Base-by-base conservation (phyloP, 257 asterid species). In the Salvia miltiorrhiza region DNA sequence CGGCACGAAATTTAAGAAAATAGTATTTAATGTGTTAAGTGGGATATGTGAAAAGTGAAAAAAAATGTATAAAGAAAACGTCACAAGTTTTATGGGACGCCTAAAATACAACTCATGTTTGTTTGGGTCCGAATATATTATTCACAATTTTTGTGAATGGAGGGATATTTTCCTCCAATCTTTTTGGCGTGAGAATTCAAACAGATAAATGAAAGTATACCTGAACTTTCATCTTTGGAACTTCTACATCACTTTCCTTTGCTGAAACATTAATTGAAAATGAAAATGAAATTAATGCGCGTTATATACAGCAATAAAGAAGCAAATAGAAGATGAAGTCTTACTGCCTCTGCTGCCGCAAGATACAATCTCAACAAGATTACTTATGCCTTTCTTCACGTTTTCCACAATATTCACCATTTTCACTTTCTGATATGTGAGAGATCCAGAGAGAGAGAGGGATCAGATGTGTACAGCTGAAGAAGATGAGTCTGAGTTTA, bases 301-400 rank as follows among this genome's bases (percentile, higher is more conserved):
- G 30, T 26, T 26, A 26, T 26, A 1, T 26, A 49, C 23, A 19
- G 3, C 23, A 52, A 8, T 10, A 41, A 52, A 20, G 30, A 50
- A 10, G n/a, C 57, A 2, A 50, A 13, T 4, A 4, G 3, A 49
- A 49, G 6, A 19, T 17, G 28, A 49, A 55, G 3, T 71, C 49
- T 41, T 64, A 62, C 65, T 48, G 4, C 63, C 41, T 56, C 32
- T 37, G 73, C 70, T 59, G 21, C 74, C 78, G 13, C 64, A 74
- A 26, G 65, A 74, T 58, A 74, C 73, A 48, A 72, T 67, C 13
- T 67, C 74, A 35, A 58, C 53, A 40, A 67, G 56, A 48, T 48
- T 59, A 26, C n/a, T 35, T 3, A 74, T 48, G 20, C 70, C 56
- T 49, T 67, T 67, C 55, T 74, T 74, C 74, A 67, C 13, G 67